A percentile compares a stretch with the other conserved stretches of the same genome.
phyloP scores from a whole-genome alignment of 2,329 filamentous ascomycete species.

The Akanthomyces uredinophilus region DNA sequence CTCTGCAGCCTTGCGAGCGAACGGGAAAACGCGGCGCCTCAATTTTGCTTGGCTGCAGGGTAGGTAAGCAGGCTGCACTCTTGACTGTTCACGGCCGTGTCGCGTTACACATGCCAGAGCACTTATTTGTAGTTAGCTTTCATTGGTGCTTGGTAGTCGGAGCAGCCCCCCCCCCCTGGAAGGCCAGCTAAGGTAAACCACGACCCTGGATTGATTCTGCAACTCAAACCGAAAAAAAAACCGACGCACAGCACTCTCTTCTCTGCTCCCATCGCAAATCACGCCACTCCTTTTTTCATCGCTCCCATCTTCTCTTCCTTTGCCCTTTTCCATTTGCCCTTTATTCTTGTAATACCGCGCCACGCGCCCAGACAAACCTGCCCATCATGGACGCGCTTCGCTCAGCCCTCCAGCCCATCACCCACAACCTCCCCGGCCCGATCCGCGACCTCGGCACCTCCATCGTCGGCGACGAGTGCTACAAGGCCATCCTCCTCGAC shows the following conservation, averaged over 20 bases:
- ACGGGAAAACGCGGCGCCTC: not conserved
- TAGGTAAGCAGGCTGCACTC: not conserved
- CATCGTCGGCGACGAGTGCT: slow-evolving; percentile 79
- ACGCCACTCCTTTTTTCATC: slow-evolving; percentile 11
- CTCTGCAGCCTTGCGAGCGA: not conserved
- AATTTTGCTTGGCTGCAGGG: not conserved
- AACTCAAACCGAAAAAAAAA: slow-evolving; percentile 2
- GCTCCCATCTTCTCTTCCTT: not conserved
- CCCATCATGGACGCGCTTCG: slow-evolving; percentile 56
- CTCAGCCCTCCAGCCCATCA: slow-evolving; percentile 61
- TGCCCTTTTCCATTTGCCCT: not conserved
- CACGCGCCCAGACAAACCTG: not conserved
- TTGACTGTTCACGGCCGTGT: not conserved
- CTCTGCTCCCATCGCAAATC: not conserved
- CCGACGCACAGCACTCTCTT: not conserved
- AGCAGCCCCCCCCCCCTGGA: not conserved
- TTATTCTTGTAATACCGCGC: not conserved
- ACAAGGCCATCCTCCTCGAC: slow-evolving; percentile 78
- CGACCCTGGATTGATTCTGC: not conserved
- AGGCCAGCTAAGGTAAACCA: not conserved
- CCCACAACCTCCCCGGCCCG: slow-evolving; percentile 66
- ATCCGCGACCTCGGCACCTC: slow-evolving; percentile 70
- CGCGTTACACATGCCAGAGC: slow-evolving; percentile 6
- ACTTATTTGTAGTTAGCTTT: not conserved
- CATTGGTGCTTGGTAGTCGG: no score